Base-by-base conservation (phyloP, 2,329 filamentous ascomycete species). In the Emmonsiellopsis sp. region DNA sequence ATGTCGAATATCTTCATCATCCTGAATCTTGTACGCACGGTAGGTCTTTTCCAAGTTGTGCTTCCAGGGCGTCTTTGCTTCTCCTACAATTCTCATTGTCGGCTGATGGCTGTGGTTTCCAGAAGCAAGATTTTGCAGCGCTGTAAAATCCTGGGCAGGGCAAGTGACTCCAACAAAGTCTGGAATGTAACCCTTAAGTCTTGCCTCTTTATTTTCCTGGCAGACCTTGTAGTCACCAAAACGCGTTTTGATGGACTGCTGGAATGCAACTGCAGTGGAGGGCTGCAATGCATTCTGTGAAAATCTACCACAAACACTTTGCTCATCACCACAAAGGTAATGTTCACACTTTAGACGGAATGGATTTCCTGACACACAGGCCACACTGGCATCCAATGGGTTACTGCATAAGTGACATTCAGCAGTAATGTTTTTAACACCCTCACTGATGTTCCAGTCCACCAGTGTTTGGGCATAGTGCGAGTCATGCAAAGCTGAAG, bases 21-120 rank as follows among this genome's bases (percentile, higher is more conserved):
- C n/a, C n/a, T n/a, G n/a, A n/a, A n/a, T 9, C 20, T 26, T 9
- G 26, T 1, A 46, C 55, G 37, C 7, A 11, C 7, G 7, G 34
- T 37, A 37, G 7, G 7, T 7, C n/a, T 7, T 5, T 55, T 31
- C n/a, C n/a, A n/a, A n/a, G n/a, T n/a, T n/a, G 50, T 57, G 55
- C 9, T 51, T 54, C 55, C 53, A 57, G 3, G 55, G 50, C 13
- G 53, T 57, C 35, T 57, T 57, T 10, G 51, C 55, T 52, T 57
- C 53, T 30, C 55, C 55, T 10, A 57, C 37, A 44, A 57, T 13
- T 13, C 20, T 15, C 49, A 58, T 32, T 1, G 30, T 31, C 7
- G 43, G 51, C 30, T 45, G 9, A 16, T 32, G 32, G 3, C 32
- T 16, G 32, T 9, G 44, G 9, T 26, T 32, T 31, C 30, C 26